Evolutionary conservation across 2,329 filamentous ascomycete genomes (phyloP).

Genomic region (Keithomyces neogunnii): DNA sequence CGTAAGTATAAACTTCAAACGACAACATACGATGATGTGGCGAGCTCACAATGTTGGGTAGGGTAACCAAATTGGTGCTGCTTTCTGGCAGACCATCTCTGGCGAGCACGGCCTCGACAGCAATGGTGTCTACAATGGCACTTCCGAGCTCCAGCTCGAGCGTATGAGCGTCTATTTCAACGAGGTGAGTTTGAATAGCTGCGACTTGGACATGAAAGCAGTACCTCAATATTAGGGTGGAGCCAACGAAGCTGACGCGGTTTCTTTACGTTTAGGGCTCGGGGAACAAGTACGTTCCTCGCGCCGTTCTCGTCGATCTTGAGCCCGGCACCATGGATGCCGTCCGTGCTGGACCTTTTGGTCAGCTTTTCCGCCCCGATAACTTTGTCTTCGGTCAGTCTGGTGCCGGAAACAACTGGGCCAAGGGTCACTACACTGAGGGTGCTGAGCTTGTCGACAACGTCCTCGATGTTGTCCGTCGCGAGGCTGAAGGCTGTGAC

Average conservation of each 20-base stretch:
- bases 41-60: slow-evolving; percentile 38
- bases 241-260: not conserved
- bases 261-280: slow-evolving; percentile 54
- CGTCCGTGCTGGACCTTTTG: slow-evolving; percentile 95
- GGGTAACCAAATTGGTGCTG: slow-evolving; percentile 99
- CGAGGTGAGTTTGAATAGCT: slow-evolving; percentile 35
- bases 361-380: slow-evolving; percentile 98
- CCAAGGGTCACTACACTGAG: slow-evolving; percentile 99
- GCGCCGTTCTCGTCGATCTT: slow-evolving; percentile 97
- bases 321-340: slow-evolving; percentile 99
- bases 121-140: slow-evolving; percentile 97
- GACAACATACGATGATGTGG: slow-evolving; percentile 2
- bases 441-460: slow-evolving; percentile 98
- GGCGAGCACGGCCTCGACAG: slow-evolving; percentile 95
- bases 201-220: not conserved
- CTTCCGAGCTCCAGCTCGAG: slow-evolving; percentile 98
- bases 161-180: slow-evolving; percentile 99
- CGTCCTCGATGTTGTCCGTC: slow-evolving; percentile 95
- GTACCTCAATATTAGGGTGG: too few relatives aligned
- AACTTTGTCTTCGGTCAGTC: slow-evolving; percentile 99
- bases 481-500: slow-evolving; percentile 97
- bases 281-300: slow-evolving; percentile 98
- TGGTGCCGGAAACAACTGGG: slow-evolving; percentile 99
- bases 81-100: slow-evolving; percentile 92
- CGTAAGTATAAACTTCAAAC: slow-evolving; percentile 45